Base-by-base conservation (phyloP, 129 eudicot species). In the Flaveria robusta region DNA sequence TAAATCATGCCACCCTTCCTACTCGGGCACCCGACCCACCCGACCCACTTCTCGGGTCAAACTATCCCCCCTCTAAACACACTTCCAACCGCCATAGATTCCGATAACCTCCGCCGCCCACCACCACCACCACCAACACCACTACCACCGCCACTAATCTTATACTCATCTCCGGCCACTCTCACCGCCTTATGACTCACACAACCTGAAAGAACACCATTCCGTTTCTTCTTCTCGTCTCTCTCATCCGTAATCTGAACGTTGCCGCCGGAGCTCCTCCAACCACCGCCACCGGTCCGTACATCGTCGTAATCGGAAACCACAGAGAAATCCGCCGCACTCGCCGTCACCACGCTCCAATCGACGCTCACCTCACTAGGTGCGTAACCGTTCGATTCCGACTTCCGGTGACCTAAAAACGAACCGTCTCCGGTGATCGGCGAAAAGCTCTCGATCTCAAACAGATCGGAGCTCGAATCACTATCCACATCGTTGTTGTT, bases 311-410 rank as follows among this genome's bases (percentile, higher is more conserved):
- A 65, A 50, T 84, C 91, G 1, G 93, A 82, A 63, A 74, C 74
- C 5, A 51, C 79, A 10, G 90, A 83, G 82, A 83, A 90, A 75
- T 93, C 98, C 2, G 88, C 91, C 3, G 92, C 96, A 34, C 98
- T 90, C 73, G 97, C 98, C 43, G 97, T 93, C 9, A 93, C 86
- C 3, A 88, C 96, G 29, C 98, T 93, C 98, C 98, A 93, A 12
- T 85, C 91, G 51, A 93, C 76, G 84, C 98, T 93, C 14, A 89
- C 96, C 79, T 93, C 98, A 12, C 98, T 93, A 10, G 98, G 98
- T 6, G 96, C 92, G 56, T 90, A 90, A 54, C 96, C 80, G 4
- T 81, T 80, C 18, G 83, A 84, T 43, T 81, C 91, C 27, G 84
- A 74, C 26, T 77, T 75, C 24, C 83, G 86, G 71, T 83, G 82